Evolutionary conservation across 106 monocot genomes (phyloP), one percentile per base, ranked within the genome.

Genomic region (Platanthera zijinensis): DNA sequence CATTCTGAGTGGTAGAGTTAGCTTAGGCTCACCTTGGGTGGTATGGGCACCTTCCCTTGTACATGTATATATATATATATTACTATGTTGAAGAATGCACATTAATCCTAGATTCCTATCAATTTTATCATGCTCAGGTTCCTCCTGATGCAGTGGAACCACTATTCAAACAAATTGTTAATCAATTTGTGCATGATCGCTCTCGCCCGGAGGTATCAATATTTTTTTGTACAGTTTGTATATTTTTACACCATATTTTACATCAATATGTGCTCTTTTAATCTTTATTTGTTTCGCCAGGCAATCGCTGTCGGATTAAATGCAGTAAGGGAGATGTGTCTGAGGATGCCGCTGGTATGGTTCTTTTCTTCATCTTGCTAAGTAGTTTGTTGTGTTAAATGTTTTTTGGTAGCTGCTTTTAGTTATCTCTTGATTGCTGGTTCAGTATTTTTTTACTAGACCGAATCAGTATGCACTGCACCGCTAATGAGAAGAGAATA

Each of bases 131-230:
- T 51, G 50, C 48, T 74, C 67, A 96, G 96, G 93, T 93, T n/a
- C 93, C 96, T 57, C 93, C 96, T 66, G 93, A 93, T 91, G 96
- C 93, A 22, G 96, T 96, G 77, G 93, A 96, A 82, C 96, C 96
- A 78, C 76, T 96, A 39, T 96, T 96, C 75, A 93, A 61, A 69
- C 90, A 91, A 80, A 84, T 96, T 76, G 96, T 96, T 50, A 91
- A 96, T 83, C 90, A 93, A 25, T 96, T 96, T 87, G 91, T 96
- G 71, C 93, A 96, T 75, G 93, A 96, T 74, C 96, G 83, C 72
- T 89, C 91, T 72, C 89, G 89, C 50, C 84, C 96, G 59, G 96
- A 96, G 93, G 96, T 96, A 74, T 76, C 68, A 11, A 15, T 22
- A 28, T 56, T 12, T 10, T 62, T 3, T 11, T 48, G 18, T 25